These are phyloP conservation scores for Zoysia matrella DNA, from an alignment of 202 grass and related monocot genomes.

Conservation along the genomic window DNA sequence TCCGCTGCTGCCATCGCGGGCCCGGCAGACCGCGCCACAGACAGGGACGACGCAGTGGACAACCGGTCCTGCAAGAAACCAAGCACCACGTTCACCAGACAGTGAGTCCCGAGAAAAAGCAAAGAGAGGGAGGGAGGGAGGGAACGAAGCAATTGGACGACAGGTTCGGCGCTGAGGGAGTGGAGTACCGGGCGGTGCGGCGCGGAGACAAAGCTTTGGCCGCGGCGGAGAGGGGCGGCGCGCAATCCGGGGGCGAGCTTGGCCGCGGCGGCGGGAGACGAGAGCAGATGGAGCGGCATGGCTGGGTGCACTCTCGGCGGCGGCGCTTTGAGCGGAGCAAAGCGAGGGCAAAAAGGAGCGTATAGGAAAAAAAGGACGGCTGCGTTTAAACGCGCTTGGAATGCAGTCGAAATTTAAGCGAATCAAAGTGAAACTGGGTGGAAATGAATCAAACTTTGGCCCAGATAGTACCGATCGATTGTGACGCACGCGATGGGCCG, in stretches of 20 bases:
- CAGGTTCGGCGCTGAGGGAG: not conserved
- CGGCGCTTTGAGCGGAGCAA: constrained; percentile 10
- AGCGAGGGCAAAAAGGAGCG: not conserved
- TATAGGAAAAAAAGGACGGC: not conserved
- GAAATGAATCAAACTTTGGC: too few species aligned
- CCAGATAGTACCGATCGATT: too few species aligned
- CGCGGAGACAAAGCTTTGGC: not conserved
- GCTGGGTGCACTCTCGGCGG: not conserved
- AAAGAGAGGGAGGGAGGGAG: too few species aligned
- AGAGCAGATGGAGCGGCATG: constrained; percentile 30
- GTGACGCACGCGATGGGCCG: too few species aligned
- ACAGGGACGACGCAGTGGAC: not conserved
- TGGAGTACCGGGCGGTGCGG: constrained; percentile 4
- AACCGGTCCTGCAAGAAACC: constrained; percentile 32
- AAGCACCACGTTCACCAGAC: not conserved
- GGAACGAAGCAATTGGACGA: not conserved
- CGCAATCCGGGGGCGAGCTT: constrained; percentile 12
- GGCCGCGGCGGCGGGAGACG: constrained; percentile 31
- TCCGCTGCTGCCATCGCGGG: constrained; percentile 8
- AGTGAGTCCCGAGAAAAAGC: not conserved
- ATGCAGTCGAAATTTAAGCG: not conserved
- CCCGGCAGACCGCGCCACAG: not conserved
- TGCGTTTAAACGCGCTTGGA: not conserved
- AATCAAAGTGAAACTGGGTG: not conserved
- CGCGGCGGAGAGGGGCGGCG: not conserved